Evolutionary conservation across 371 early-diverging fungal genomes (phyloP), one percentile per base, ranked within the genome.

Genomic region (Zancudomyces culisetae): DNA sequence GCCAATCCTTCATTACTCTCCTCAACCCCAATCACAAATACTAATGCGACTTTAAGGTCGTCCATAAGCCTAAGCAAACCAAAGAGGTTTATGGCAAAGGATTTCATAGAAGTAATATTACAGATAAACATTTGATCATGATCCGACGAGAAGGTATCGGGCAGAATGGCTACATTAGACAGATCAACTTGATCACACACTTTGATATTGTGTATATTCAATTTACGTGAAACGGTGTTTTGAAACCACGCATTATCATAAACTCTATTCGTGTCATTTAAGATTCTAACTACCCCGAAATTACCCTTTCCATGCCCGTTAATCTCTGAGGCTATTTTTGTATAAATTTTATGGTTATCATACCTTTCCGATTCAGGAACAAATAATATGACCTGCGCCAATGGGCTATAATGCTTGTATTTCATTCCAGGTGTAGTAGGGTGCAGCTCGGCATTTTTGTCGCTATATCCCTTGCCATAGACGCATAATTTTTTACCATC

Each of bases 381-480:
- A 53, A 91, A 66, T 41, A 95, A 58, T 3, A 87, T 71, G 10
- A 97, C 92, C 49, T 76, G 75, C 0, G 87, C 88, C 26, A 82
- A 75, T 2, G 99, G 99, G 4, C 95, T 84, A 62, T 99, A 99
- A 72, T 99, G 99, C 24, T 91, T 79, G 59, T 99, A 99, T 68
- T 99, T 98, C 90, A 93, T 96, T 2, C 99, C 99, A 4, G 99
- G 99, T 18, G 96, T 93, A 0, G 87, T 85, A 0, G 95, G 96
- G 3, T 78, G 73, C 42, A 59, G 60, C 51, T 90, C 92, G 55
- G 87, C 61, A 6, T 49, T 60, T 3, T 60, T 65, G 51, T 83
- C 83, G 0, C 72, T 71, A 67, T 85, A 87, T 61, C 85, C 79
- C 45, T 78, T 81, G 28, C 76, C 71, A 60, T 89, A 93, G 4